A percentile compares a stretch with the other conserved stretches of the same genome.
These are phyloP conservation scores for Perilla frutescens DNA, from an alignment of 257 asterid genomes.

Conservation along the genomic window DNA sequence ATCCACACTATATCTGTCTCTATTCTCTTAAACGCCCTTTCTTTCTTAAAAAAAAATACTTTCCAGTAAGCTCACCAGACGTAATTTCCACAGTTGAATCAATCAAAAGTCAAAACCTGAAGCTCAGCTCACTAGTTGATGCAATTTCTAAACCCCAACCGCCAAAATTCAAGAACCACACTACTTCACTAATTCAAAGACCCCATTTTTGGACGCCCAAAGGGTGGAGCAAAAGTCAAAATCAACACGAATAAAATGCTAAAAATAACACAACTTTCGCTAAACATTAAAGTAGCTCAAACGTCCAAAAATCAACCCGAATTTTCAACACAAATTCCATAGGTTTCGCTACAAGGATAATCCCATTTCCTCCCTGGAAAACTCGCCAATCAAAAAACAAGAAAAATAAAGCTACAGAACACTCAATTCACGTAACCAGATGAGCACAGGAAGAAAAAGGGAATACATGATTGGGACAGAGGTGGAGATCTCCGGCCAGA, in stretches of 20 bases:
- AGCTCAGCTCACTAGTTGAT: constrained; percentile 17
- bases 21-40: not conserved
- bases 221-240: not conserved
- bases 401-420: not conserved
- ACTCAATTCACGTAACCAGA: not conserved
- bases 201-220: not conserved
- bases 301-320: constrained; percentile 9
- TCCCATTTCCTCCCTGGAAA: constrained; percentile 11
- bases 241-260: not conserved
- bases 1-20: not conserved
- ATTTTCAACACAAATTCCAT: not conserved
- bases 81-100: constrained; percentile 11
- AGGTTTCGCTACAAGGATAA: not conserved
- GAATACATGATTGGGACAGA: constrained; percentile 77
- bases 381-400: not conserved
- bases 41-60: not conserved
- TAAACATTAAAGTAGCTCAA: not conserved
- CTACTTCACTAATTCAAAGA: not conserved
- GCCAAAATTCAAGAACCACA: constrained; percentile 5
- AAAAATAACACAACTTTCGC: not conserved
- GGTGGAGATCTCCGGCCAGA: constrained; percentile 96
- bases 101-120: not conserved
- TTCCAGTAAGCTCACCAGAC: constrained; percentile 5
- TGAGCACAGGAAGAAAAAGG: not conserved
- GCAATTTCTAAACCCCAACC: constrained; percentile 18